Evolutionary conservation across 768 basidiomycete species (phyloP).

Genomic region (Podaxis sp.): DNA sequence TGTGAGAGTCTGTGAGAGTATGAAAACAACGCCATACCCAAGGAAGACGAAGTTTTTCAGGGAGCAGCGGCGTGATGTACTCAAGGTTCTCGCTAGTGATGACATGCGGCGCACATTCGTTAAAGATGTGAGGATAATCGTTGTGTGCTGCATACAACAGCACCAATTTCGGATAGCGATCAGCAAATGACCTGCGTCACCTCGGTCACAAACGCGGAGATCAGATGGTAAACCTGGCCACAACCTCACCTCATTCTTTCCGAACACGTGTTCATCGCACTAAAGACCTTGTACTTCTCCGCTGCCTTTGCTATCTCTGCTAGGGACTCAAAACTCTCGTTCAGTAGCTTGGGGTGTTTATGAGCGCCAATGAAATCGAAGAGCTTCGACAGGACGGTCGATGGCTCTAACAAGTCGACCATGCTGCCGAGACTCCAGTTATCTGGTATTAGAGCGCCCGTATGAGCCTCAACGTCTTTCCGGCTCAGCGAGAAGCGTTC

Average conservation of each 20-base stretch:
- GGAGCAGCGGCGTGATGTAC: conserved; percentile 1
- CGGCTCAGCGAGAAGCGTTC: conserved; percentile 13
- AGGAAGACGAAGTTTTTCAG: conserved; percentile 2
- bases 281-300: conserved; percentile 16
- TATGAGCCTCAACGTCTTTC: conserved; percentile 18
- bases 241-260: conserved; percentile 8
- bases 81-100: conserved; percentile 10
- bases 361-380: conserved; percentile 21
- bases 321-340: conserved; percentile 13
- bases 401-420: conserved; percentile 15
- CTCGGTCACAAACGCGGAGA: neutral
- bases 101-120: conserved; percentile 7
- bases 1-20: neutral
- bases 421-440: conserved; percentile 14
- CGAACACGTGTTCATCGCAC: conserved; percentile 18
- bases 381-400: conserved; percentile 17
- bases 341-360: conserved; percentile 11
- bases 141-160: conserved; percentile 10
- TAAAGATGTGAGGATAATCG: conserved; percentile 9
- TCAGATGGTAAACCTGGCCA: too few relatives aligned
- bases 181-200: neutral
- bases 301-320: conserved; percentile 18
- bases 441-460: conserved; percentile 19
- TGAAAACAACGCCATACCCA: neutral
- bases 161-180: conserved; percentile 10